These are phyloP conservation scores for Mucor irregularis DNA, from an alignment of 371 early-diverging fungal genomes.

Conservation along the genomic window DNA sequence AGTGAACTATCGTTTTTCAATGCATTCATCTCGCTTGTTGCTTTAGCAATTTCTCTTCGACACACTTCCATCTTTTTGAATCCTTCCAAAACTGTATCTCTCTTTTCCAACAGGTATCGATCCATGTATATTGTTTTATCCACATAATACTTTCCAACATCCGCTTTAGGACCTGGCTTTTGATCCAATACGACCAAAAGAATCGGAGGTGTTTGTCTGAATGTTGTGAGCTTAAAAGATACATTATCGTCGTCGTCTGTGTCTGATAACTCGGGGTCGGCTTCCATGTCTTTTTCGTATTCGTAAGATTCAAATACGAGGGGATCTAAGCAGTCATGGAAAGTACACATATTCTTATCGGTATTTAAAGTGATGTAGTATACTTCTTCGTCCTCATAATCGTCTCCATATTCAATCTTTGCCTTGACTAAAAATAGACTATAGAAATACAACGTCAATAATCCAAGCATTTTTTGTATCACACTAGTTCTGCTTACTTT, in stretches of 20 bases:
- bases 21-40: conserved; percentile 10
- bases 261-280: background rate
- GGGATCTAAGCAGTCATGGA: conserved; percentile 45
- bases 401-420: conserved; percentile 18
- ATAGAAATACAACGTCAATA: background rate
- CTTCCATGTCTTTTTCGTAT: background rate
- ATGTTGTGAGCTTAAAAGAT: conserved; percentile 32
- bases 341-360: conserved; percentile 19
- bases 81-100: conserved; percentile 18
- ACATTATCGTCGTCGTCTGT: background rate
- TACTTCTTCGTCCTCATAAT: conserved; percentile 27
- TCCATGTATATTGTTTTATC: conserved; percentile 46
- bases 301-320: conserved; percentile 32
- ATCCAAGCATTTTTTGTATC: background rate
- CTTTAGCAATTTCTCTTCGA: conserved; percentile 18
- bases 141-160: conserved; percentile 11
- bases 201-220: conserved; percentile 39
- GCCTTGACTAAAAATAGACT: conserved; percentile 28
- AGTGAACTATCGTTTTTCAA: conserved; percentile 1
- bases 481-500: conserved; percentile 9
- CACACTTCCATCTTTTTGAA: conserved; percentile 30
- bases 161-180: background rate
- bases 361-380: conserved; percentile 25
- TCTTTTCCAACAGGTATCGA: conserved; percentile 38
- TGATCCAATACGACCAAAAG: conserved; percentile 35